A percentile compares a stretch with the other conserved stretches of the same genome.
Evolutionary conservation across 2,329 filamentous ascomycete genomes (phyloP).

Genomic region (Xylaria sp.): DNA sequence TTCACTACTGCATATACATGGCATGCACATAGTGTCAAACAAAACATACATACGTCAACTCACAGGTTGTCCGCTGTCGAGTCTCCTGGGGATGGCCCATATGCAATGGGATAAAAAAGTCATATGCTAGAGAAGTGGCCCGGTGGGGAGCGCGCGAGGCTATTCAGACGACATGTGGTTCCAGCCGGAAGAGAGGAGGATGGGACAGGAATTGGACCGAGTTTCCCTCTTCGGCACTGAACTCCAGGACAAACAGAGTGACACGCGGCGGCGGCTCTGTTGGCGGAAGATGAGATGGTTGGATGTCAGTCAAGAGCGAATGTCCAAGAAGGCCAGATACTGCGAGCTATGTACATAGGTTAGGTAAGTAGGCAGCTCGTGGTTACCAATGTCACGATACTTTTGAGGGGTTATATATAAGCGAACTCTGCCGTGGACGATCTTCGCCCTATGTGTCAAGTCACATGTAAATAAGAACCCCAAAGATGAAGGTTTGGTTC

Average conservation of each 20-base stretch:
- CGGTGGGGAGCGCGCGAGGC: background rate
- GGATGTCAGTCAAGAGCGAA: background rate
- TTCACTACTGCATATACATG: background rate
- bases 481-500: background rate
- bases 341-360: background rate
- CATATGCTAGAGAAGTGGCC: background rate
- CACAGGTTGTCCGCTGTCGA: conserved; percentile 3
- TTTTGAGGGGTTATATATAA: background rate
- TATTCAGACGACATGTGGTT: conserved; percentile 12
- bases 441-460: background rate
- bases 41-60: background rate
- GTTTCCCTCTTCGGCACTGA: conserved; percentile 20
- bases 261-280: conserved; percentile 7
- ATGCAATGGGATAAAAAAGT: background rate
- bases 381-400: background rate
- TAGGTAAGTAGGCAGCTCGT: background rate
- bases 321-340: background rate
- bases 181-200: background rate
- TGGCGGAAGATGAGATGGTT: background rate
- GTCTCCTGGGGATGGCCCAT: too few species aligned
- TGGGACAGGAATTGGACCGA: background rate
- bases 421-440: background rate
- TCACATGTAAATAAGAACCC: conserved; percentile 18
- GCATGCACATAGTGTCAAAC: background rate
- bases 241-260: conserved; percentile 24